Conservation (phyloP, 78 protist species). For the Chrysochromulina parva region DNA sequence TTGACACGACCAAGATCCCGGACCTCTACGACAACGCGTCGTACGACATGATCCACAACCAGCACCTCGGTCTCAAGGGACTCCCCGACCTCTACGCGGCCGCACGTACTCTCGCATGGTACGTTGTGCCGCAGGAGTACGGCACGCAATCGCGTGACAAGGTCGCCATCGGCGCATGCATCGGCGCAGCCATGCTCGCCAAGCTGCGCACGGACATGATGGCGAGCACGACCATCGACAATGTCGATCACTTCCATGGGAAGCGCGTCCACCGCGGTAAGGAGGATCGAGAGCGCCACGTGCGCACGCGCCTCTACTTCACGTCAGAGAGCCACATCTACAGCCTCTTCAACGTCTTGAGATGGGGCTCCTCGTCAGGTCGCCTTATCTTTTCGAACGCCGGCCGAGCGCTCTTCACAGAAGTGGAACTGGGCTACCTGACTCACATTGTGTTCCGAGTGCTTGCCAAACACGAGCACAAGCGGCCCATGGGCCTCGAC, state of each 20-base stretch:
- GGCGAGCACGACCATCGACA: not conserved
- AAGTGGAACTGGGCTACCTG: constrained; percentile 52
- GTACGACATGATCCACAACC: constrained; percentile 56
- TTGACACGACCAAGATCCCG: constrained; percentile 27
- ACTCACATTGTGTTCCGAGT: constrained; percentile 64
- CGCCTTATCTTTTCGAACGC: not conserved
- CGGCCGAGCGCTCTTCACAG: not conserved
- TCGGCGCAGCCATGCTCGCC: not conserved
- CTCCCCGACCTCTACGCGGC: not conserved
- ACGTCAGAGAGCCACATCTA: constrained; percentile 77
- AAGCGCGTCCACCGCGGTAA: constrained; percentile 17
- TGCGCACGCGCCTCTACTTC: constrained; percentile 69
- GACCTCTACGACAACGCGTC: constrained; percentile 66
- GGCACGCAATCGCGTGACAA: constrained; percentile 24
- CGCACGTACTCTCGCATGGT: constrained; percentile 26
- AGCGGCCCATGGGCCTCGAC: too few species aligned
- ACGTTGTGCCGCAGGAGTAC: constrained; percentile 42
- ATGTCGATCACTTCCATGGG: not conserved
- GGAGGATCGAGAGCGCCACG: not conserved
- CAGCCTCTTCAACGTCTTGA: constrained; percentile 44
- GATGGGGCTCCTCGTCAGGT: not conserved
- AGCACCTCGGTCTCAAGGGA: not conserved
- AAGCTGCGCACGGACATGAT: constrained; percentile 26
- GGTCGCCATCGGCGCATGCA: not conserved
- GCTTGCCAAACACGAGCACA: not conserved